phyloP scores from a whole-genome alignment of 2,329 filamentous ascomycete genomes.

The Mariannaea sp. region DNA sequence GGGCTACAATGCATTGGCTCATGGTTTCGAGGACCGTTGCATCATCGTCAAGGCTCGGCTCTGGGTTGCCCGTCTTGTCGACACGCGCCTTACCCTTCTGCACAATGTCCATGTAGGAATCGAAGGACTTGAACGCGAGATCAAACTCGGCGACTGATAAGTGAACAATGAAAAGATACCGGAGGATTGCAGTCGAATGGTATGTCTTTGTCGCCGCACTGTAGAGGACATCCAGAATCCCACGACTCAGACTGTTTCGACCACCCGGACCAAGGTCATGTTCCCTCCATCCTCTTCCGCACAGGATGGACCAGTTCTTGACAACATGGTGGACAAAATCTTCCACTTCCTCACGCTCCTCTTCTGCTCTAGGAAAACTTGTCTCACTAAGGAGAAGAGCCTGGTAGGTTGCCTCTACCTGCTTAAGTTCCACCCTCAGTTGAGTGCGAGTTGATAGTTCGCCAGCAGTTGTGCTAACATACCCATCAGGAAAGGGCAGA shows the following conservation, averaged over 20 bases:
- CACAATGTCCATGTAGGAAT: slow-evolving; percentile 89
- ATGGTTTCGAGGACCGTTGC: slow-evolving; percentile 77
- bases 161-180: slow-evolving; percentile 87
- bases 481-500: slow-evolving; percentile 61
- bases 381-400: slow-evolving; percentile 76
- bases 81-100: slow-evolving; percentile 83
- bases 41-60: slow-evolving; percentile 78
- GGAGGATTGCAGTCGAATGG: slow-evolving; percentile 87
- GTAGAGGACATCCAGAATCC: slow-evolving; percentile 86
- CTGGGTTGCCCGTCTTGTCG: slow-evolving; percentile 74
- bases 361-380: slow-evolving; percentile 81
- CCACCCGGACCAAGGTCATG: slow-evolving; percentile 81
- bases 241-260: slow-evolving; percentile 73
- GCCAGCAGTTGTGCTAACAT: slow-evolving; percentile 46
- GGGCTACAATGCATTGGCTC: slow-evolving; percentile 75
- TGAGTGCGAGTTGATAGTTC: slow-evolving; percentile 63
- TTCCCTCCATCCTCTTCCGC: slow-evolving; percentile 79
- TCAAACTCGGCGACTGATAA: slow-evolving; percentile 89
- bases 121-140: slow-evolving; percentile 85
- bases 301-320: slow-evolving; percentile 82
- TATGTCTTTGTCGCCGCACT: slow-evolving; percentile 91
- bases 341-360: slow-evolving; percentile 80
- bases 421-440: slow-evolving; percentile 77
- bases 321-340: slow-evolving; percentile 79
- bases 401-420: slow-evolving; percentile 80